A percentile compares a stretch with the other conserved stretches of the same genome.
Conservation (phyloP, 345 rosid species). For the Boechera retrofracta region DNA sequence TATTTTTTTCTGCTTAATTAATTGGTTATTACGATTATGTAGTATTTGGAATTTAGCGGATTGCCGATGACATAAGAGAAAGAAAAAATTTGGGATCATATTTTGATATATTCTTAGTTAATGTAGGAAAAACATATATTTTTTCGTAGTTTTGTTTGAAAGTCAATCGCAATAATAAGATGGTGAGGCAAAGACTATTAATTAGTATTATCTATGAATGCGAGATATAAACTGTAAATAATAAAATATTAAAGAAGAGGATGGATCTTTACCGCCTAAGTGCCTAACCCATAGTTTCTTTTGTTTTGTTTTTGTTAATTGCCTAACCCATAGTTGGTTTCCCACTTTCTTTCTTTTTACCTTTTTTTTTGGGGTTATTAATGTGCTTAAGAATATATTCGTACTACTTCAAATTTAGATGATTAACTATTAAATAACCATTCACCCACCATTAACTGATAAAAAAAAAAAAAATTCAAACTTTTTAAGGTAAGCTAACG, state of each 20-base stretch:
- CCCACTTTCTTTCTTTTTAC: conserved; percentile 36
- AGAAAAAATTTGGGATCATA: neutral
- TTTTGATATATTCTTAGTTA: conserved; percentile 13
- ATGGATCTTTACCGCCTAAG: conserved; percentile 28
- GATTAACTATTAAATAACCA: conserved; percentile 29
- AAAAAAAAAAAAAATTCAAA: conserved; percentile 2
- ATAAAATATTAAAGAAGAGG: conserved; percentile 20
- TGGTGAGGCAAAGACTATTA: conserved; percentile 27
- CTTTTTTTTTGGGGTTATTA: conserved; percentile 16
- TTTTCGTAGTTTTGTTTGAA: conserved; percentile 9
- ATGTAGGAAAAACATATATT: conserved; percentile 1
- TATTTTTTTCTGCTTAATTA: neutral
- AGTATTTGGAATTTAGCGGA: neutral
- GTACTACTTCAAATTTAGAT: conserved; percentile 29
- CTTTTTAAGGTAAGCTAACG: conserved; percentile 36
- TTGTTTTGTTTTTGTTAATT: neutral
- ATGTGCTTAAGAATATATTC: conserved; percentile 43
- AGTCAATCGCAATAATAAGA: conserved; percentile 40
- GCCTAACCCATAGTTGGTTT: conserved; percentile 30
- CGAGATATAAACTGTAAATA: conserved; percentile 24
- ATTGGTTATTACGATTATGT: neutral
- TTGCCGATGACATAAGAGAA: conserved; percentile 1
- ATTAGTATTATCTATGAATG: conserved; percentile 32
- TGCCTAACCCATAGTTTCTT: conserved; percentile 31
- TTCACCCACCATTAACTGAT: conserved; percentile 27